A percentile compares a stretch with the other conserved stretches of the same genome.
phyloP scores from a whole-genome alignment of 2,329 filamentous ascomycete genomes.

The Cryoendolithus antarcticus region DNA sequence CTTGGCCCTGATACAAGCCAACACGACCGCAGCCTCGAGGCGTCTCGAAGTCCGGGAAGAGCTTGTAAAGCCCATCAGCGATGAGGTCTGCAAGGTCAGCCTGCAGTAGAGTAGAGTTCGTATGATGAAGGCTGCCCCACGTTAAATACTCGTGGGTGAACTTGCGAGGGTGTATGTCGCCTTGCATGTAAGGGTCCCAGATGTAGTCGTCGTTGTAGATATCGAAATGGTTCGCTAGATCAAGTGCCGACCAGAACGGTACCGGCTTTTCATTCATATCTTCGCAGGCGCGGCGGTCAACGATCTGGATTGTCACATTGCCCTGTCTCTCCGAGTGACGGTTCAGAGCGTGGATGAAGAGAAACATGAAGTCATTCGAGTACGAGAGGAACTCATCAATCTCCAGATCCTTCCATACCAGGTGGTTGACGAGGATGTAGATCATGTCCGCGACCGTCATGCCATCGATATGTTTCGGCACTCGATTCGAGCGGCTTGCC shows the following conservation, averaged over 20 bases:
- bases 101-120: constrained; percentile 1
- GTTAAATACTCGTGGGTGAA: constrained; percentile 8
- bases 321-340: constrained; percentile 3
- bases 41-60: constrained; percentile 4
- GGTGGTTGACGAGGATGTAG: constrained; percentile 6
- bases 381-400: constrained; percentile 7
- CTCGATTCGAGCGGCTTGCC: not conserved
- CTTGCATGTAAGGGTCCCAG: not conserved
- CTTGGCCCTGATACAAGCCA: constrained; percentile 4
- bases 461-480: not conserved
- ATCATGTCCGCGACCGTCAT: constrained; percentile 2
- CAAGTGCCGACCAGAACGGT: constrained; percentile 5
- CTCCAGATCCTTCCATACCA: constrained; percentile 3
- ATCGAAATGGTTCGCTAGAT: constrained; percentile 2
- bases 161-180: constrained; percentile 5
- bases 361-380: constrained; percentile 5
- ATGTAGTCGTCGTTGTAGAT: not conserved
- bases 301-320: constrained; percentile 5
- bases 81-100: constrained; percentile 4
- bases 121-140: constrained; percentile 1
- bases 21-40: constrained; percentile 1
- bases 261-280: not conserved
- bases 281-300: constrained; percentile 3
- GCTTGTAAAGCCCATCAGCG: constrained; percentile 5
- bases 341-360: constrained; percentile 4